Percentiles rank a stretch among this genome's conserved stretches.
These are phyloP conservation scores for Coelastrella sp. DNA, from an alignment of 139 green algal genomes.

Conservation along the genomic window DNA sequence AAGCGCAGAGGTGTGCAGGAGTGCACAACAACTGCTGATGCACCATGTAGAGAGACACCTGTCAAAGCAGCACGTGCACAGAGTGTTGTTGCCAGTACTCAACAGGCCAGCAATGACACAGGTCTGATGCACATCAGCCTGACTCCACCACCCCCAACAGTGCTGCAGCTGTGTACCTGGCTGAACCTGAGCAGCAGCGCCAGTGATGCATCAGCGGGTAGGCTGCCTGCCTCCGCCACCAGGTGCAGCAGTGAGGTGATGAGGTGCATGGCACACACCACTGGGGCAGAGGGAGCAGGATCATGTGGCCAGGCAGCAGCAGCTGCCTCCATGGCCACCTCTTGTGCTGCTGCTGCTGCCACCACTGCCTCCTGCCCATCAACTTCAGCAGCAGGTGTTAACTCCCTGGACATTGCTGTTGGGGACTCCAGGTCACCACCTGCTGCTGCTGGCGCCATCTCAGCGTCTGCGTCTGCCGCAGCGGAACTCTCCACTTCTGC, in stretches of 20 bases:
- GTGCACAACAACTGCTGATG: neutral
- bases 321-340: neutral
- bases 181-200: conserved; percentile 41
- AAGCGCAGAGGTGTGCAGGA: neutral
- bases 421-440: neutral
- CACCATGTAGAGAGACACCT: neutral
- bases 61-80: neutral
- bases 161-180: conserved; percentile 1
- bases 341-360: neutral
- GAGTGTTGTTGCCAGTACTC: no score
- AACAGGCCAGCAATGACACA: no score
- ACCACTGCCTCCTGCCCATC: neutral
- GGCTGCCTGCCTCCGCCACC: neutral
- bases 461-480: neutral
- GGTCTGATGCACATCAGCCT: no score
- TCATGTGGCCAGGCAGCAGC: conserved; percentile 12
- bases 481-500: neutral
- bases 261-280: conserved; percentile 35
- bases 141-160: no score
- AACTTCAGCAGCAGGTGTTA: neutral
- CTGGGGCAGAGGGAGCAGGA: neutral
- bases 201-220: conserved; percentile 22
- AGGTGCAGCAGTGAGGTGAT: conserved; percentile 41
- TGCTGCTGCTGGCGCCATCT: neutral
- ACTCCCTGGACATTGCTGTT: neutral